These are phyloP conservation scores for Houttuynia cordata DNA, from an alignment of 164 flowering plant genomes.

Conservation along the genomic window DNA sequence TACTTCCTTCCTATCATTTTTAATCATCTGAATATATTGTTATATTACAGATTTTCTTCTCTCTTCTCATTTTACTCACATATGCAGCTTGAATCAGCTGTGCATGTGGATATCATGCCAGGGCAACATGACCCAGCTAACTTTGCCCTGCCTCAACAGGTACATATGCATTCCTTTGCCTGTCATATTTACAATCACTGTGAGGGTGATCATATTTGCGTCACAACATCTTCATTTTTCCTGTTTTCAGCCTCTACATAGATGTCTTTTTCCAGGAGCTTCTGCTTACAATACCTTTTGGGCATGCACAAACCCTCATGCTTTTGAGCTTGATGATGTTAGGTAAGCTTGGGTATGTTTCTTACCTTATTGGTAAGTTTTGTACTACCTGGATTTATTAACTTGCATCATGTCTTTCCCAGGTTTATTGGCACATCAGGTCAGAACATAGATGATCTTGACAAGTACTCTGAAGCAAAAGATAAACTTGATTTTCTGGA, in stretches of 20 bases:
- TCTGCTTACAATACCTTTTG: slow-evolving; percentile 69
- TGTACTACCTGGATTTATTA: not conserved
- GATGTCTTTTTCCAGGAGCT: slow-evolving; percentile 89
- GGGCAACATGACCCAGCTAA: slow-evolving; percentile 87
- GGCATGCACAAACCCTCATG: slow-evolving; percentile 90
- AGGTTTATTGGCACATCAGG: slow-evolving; percentile 97
- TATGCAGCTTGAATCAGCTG: slow-evolving; percentile 68
- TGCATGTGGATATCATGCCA: slow-evolving; percentile 85
- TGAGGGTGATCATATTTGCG: not conserved
- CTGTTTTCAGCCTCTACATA: slow-evolving; percentile 61
- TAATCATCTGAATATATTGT: not conserved
- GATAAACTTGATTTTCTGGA: slow-evolving; percentile 77
- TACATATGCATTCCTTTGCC: slow-evolving; percentile 10
- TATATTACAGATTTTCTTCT: not conserved
- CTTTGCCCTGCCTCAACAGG: slow-evolving; percentile 93
- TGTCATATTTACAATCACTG: not conserved
- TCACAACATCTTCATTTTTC: not conserved
- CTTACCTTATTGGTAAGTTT: not conserved
- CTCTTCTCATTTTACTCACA: not conserved
- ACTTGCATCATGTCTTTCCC: slow-evolving; percentile 1
- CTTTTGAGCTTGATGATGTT: slow-evolving; percentile 63
- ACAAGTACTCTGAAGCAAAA: slow-evolving; percentile 68
- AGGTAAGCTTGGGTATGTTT: slow-evolving; percentile 27
- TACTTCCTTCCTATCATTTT: not conserved
- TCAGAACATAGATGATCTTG: slow-evolving; percentile 86